Percentiles rank a stretch among this genome's conserved stretches.
Evolutionary conservation across 2,329 filamentous ascomycete genomes (phyloP).

Genomic region (Metarhizium album): DNA sequence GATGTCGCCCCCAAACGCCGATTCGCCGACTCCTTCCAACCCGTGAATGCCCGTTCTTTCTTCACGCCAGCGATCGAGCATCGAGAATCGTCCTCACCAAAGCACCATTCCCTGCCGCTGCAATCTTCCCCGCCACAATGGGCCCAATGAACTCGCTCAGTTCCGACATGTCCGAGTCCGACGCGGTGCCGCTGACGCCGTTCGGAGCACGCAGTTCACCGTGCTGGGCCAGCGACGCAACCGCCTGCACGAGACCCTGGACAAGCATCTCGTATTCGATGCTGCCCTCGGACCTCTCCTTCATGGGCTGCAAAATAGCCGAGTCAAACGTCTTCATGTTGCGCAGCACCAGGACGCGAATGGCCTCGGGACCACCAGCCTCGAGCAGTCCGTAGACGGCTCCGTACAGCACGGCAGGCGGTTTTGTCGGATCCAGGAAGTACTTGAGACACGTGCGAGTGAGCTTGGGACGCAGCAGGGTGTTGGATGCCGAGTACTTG

Average conservation of each 20-base stretch:
- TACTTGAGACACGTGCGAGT: conserved; percentile 88
- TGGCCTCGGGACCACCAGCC: conserved; percentile 56
- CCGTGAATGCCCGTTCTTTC: not conserved
- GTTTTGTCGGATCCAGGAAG: conserved; percentile 78
- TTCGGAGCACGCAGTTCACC: conserved; percentile 22
- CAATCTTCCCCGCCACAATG: conserved; percentile 39
- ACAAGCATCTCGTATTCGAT: conserved; percentile 47
- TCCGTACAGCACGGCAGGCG: conserved; percentile 78
- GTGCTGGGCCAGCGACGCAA: conserved; percentile 31
- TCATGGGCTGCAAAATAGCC: conserved; percentile 41
- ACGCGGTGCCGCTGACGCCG: conserved; percentile 27
- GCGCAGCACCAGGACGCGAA: conserved; percentile 44
- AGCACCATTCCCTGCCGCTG: conserved; percentile 31
- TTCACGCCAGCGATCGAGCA: conserved; percentile 37
- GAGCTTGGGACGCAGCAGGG: conserved; percentile 75
- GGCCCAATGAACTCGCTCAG: conserved; percentile 45
- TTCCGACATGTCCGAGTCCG: conserved; percentile 30
- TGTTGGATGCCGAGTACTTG: conserved; percentile 72
- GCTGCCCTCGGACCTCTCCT: conserved; percentile 36
- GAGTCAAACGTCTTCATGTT: conserved; percentile 45
- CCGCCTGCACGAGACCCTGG: conserved; percentile 43
- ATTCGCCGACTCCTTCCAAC: conserved; percentile 9
- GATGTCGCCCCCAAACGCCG: conserved; percentile 5
- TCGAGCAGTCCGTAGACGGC: conserved; percentile 70
- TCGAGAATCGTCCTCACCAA: conserved; percentile 43